Evolutionary conservation across 2,329 filamentous ascomycete genomes (phyloP), one percentile per base, ranked within the genome.

Genomic region (Xylariales sp.): DNA sequence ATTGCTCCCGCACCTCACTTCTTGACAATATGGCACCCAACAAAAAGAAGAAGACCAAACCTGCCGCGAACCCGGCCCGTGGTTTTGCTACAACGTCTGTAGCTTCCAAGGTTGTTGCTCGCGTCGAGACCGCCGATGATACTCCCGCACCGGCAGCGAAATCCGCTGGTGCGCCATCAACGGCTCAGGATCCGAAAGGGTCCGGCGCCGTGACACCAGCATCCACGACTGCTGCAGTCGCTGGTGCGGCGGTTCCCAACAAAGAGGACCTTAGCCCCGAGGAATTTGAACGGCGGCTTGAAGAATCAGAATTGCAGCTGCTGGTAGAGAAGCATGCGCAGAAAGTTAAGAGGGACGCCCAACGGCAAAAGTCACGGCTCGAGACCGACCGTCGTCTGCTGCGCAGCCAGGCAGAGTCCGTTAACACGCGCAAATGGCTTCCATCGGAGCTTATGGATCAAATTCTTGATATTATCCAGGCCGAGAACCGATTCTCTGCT

Each of bases 71-170:
- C 62, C 88, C 90, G 42, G 88, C 89, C 27, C 77, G 93, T 61
- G 93, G 90, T 14, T 95, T 96, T 66, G 88, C 91, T 47, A 98
- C 93, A 5, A 94, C 88, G 11, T 97, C 91, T 2, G 76, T 95
- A 42, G 88, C 89, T 29, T 94, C 88, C 17, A 95, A 90, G 52
- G 74, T 81, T 5, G 41, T 42, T 14, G 24, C 31, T 43, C 57
- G 54, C 28, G 48, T 58, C 34, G 67, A 72, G 44, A 44, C 55
- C 37, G 35, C 48, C 27, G 55, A 59, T 17, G 62, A 63, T 25
- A 42, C 45, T 10, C 19, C 42, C 38, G 43, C 48, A 41, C 39
- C 49, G 32, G 38, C 47, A 21, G 47, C 33, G 29, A 55, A 54
- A 33, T 40, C 37, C n/a, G 33, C 45, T 55, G 50, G 55, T 49